phyloP scores from a whole-genome alignment of 2,329 filamentous ascomycete genomes.

The Albophoma yamanashiensis region DNA sequence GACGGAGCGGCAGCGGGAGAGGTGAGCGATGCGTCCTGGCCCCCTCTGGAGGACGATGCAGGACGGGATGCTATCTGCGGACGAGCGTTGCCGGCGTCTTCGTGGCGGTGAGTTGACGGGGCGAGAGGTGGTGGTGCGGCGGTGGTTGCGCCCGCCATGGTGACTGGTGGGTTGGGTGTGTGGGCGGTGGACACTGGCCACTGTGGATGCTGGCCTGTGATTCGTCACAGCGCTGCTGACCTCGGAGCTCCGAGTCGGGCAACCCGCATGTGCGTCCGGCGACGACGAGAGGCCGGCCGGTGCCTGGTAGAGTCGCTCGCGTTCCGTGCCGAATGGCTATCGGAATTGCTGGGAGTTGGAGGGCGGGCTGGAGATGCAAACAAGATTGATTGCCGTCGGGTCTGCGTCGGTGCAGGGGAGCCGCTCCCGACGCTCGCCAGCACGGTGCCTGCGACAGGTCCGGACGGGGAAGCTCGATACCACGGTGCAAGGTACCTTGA shows the following conservation, averaged over 20 bases:
- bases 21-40: neutral
- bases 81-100: neutral
- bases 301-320: neutral
- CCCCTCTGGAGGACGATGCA: neutral
- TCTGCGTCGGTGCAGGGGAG: neutral
- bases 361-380: neutral
- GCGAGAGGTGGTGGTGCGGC: conserved; percentile 7
- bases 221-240: conserved; percentile 2
- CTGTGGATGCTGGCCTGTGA: conserved; percentile 2
- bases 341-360: neutral
- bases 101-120: conserved; percentile 8
- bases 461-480: neutral
- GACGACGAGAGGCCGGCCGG: conserved; percentile 1
- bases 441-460: neutral
- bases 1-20: conserved; percentile 5
- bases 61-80: conserved; percentile 1
- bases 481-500: neutral
- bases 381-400: neutral
- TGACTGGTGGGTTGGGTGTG: conserved; percentile 6
- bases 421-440: neutral
- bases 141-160: conserved; percentile 11
- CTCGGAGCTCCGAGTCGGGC: conserved; percentile 17
- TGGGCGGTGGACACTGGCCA: conserved; percentile 2
- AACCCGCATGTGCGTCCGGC: neutral
- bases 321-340: neutral